phyloP scores from a whole-genome alignment of 1,284 basidiomycete species.

The Cryptococcus sp. region DNA sequence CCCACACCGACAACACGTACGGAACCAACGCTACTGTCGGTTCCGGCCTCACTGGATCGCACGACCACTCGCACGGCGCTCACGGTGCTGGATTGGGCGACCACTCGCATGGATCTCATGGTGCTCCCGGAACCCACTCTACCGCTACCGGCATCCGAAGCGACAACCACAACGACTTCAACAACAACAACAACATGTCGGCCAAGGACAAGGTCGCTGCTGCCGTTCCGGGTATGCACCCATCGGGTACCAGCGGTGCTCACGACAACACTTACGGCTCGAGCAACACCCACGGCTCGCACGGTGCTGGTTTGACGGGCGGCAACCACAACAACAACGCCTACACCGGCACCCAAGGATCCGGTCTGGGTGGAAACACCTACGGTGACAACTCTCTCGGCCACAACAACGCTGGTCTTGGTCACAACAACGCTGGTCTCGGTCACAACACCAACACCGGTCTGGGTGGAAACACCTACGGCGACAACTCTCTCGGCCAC shows the following conservation, averaged over 20 bases:
- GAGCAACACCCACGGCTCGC: neutral
- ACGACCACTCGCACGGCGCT: slow-evolving; percentile 1
- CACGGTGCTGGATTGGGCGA: neutral
- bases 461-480: neutral
- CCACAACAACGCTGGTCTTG: neutral
- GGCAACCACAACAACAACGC: neutral
- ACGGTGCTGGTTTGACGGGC: slow-evolving; percentile 4
- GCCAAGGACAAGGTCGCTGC: neutral
- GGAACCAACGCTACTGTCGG: neutral
- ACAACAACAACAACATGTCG: neutral
- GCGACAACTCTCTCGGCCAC: neutral
- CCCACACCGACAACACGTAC: slow-evolving; percentile 2
- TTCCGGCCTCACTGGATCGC: slow-evolving; percentile 3
- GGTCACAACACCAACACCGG: slow-evolving; percentile 3
- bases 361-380: no score
- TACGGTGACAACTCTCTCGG: neutral
- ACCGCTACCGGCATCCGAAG: no score
- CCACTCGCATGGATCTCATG: no score
- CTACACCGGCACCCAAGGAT: no score
- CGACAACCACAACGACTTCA: neutral
- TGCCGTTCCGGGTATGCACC: neutral
- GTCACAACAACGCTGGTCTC: slow-evolving; percentile 2
- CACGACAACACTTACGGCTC: slow-evolving; percentile 1
- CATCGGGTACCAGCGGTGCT: slow-evolving; percentile 1
- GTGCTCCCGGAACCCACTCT: no score